These are phyloP conservation scores for Penicillium daleae DNA, from an alignment of 495 filamentous ascomycete species.

Conservation along the genomic window DNA sequence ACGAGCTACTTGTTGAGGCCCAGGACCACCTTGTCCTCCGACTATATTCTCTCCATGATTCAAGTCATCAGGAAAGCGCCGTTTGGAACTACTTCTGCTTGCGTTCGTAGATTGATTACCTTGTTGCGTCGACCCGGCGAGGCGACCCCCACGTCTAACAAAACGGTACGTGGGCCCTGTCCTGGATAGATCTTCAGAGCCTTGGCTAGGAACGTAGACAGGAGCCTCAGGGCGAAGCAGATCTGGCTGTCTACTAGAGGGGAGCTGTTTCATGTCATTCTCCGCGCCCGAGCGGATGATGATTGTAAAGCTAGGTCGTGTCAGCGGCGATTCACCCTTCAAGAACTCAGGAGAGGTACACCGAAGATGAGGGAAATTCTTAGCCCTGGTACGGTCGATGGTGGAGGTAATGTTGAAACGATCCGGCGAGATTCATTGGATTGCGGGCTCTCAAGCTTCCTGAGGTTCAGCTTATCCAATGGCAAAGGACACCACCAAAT, in stretches of 20 bases:
- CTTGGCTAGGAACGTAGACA: background rate
- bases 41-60: background rate
- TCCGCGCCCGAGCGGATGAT: slow-evolving; percentile 4
- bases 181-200: background rate
- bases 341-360: background rate
- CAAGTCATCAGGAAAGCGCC: background rate
- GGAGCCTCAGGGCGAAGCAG: background rate
- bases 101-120: background rate
- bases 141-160: background rate
- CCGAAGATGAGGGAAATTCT: slow-evolving; percentile 3
- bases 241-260: background rate
- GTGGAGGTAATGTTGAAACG: background rate
- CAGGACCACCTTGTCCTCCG: background rate
- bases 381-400: slow-evolving; percentile 1
- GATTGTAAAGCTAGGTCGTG: slow-evolving; percentile 14
- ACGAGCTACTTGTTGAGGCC: background rate
- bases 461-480: background rate
- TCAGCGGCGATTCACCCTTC: background rate
- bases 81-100: background rate
- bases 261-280: background rate
- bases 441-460: background rate
- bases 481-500: slow-evolving; percentile 5
- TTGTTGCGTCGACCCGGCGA: background rate
- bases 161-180: background rate
- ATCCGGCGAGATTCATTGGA: slow-evolving; percentile 5